These are phyloP conservation scores for Fusarium sp. DNA, from an alignment of 2,329 filamentous ascomycete species.

Conservation along the genomic window DNA sequence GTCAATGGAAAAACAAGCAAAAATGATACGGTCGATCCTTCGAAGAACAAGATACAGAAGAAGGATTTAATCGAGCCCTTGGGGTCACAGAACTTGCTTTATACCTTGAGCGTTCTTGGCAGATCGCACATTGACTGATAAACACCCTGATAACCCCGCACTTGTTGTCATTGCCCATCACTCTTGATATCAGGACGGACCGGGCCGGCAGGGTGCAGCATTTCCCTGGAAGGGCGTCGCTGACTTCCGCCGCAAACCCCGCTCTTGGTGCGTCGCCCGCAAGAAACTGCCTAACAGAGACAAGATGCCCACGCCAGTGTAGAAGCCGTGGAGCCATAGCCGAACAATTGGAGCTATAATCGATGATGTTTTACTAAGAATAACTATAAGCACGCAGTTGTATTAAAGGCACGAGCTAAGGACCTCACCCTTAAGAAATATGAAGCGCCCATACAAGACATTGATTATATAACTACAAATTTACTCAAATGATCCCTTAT, in stretches of 20 bases:
- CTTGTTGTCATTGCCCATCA: neutral
- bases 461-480: neutral
- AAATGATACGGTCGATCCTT: neutral
- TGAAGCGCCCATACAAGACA: neutral
- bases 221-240: neutral
- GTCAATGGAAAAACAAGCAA: too few species aligned
- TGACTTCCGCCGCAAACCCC: neutral
- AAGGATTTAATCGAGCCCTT: neutral
- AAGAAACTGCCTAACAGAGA: neutral
- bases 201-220: neutral
- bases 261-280: neutral
- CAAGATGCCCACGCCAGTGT: neutral
- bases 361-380: neutral
- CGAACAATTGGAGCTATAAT: neutral
- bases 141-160: slow-evolving; percentile 1
- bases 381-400: neutral
- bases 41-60: neutral
- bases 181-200: neutral
- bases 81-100: neutral
- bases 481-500: too few species aligned
- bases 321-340: too few species aligned
- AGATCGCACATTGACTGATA: neutral
- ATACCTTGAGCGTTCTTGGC: neutral
- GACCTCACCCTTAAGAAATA: neutral
- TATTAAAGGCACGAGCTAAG: neutral